Base-by-base conservation (phyloP, 805 yeast species). In the Yamadazyma olivae region DNA sequence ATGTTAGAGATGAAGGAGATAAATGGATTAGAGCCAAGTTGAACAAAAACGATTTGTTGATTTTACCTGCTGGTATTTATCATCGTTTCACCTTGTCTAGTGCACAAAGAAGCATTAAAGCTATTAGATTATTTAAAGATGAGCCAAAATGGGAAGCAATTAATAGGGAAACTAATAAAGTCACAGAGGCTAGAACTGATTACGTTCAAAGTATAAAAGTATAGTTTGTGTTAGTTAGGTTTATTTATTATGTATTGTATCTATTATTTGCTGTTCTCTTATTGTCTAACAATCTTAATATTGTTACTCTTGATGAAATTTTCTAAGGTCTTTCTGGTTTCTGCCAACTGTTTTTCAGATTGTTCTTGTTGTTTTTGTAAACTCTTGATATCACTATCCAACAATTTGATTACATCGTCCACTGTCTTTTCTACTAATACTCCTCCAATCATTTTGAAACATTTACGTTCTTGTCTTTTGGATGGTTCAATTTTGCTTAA, bases 121-220 rank as follows among this genome's bases (percentile, higher is more conserved):
- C 98, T 3, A 57, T 85, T 51, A 70, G 99, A 46, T 63, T 91
- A 49, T 91, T 91, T 67, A 79, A 88, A 58, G 96, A 88, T 49
- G 96, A 90, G 64, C 98, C 98, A 18, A 91, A 89, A 57, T 91
- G 99, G 99, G 77, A 82, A 23, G 95, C 96, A 6, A 74, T 85
- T 51, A 76, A 78, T 53, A 75, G 95, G 41, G 85, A 86, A 22
- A 53, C 56, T 21, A 53, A 56, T 21, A 50, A 50, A 23, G 36
- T 45, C 17, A 55, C 64, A n/a, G 56, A 49, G 17, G 71, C 70
- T 13, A 57, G 73, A 31, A 19, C 43, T 12, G 51, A 51, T n/a
- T 67, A 67, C 35, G 61, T 61, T 21, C 47, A 53, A 17, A 41
- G 57, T 5, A 56, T 64, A 15, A 44, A 58, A 17, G 67, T 51